Evolutionary conservation across 2,329 filamentous ascomycete species (phyloP).

Genomic region (Onygenales sp.): DNA sequence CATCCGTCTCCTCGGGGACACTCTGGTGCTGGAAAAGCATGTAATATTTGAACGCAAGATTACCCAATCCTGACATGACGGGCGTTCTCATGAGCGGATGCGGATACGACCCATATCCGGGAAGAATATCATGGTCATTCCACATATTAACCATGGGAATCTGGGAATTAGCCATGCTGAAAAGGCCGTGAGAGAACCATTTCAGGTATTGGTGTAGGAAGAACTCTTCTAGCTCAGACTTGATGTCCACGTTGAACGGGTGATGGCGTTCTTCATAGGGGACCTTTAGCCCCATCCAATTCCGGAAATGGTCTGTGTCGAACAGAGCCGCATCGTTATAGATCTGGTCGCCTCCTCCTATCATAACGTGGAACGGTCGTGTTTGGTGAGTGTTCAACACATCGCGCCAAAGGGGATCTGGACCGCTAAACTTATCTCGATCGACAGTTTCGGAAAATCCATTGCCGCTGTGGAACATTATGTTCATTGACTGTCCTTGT

Average conservation of each 20-base stretch:
- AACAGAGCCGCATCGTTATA: constrained; percentile 83
- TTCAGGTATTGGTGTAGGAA: constrained; percentile 81
- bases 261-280: constrained; percentile 68
- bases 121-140: constrained; percentile 88
- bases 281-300: constrained; percentile 78
- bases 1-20: constrained; percentile 66
- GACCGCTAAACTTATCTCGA: constrained; percentile 72
- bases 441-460: constrained; percentile 80
- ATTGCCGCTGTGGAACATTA: constrained; percentile 98
- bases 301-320: constrained; percentile 64
- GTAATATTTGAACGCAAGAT: constrained; percentile 96
- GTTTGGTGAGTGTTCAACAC: constrained; percentile 87
- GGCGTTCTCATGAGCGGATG: constrained; percentile 84
- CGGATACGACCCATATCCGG: constrained; percentile 88
- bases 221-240: constrained; percentile 77
- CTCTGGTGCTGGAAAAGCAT: constrained; percentile 98
- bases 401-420: constrained; percentile 94
- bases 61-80: constrained; percentile 81
- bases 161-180: constrained; percentile 83
- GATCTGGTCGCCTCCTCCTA: constrained; percentile 92
- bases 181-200: constrained; percentile 96
- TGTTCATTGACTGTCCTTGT: constrained; percentile 80
- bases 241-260: constrained; percentile 71
- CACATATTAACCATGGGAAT: constrained; percentile 99
- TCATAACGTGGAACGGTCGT: constrained; percentile 93